Base-by-base conservation (phyloP, 345 rosid species). In the Chamaenerion angustifolium region DNA sequence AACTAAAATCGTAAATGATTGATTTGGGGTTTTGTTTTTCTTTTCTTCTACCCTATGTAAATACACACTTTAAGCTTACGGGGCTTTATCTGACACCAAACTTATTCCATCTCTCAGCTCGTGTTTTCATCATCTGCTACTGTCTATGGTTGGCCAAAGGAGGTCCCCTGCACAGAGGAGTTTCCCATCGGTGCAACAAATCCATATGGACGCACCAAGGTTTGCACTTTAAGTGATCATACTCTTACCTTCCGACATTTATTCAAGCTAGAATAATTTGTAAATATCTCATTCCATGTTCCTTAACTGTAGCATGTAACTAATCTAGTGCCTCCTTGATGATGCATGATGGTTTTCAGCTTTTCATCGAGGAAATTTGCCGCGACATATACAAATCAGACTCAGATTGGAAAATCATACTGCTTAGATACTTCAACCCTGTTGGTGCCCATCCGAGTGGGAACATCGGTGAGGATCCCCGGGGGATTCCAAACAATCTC, bases 71-170 rank as follows among this genome's bases (percentile, higher is more conserved):
- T 23, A 23, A 23, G 27, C 27, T 31, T 31, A 31, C 37, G 37
- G 3, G 37, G 37, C 37, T 31, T 31, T 31, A 31, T 31, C 37
- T 31, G 37, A 31, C 37, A 31, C 5, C 5, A 49, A 21, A 25
- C 25, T 1, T 6, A 14, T 8, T 27, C 10, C 10, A 35, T 56
- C 10, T 61, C 40, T 18, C 88, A 93, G 99, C 84, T 93, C 63
- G 99, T 93, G 1, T 93, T 93, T 77, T 93, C 99, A 10, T 93
- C 99, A 9, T 93, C 99, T 16, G 99, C 99, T 31, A 93, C 99
- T 61, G 96, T 93, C 42, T 93, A 93, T 73, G 99, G 96, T 35
- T 85, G 88, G 84, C 99, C 96, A 52, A 79, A 93, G 72, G 79
- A 72, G 68, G 94, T 82, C 48, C 99, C 99, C 8, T 85, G 96